Evolutionary conservation across 2,329 filamentous ascomycete species (phyloP), one percentile per base, ranked within the genome.

Genomic region (Aspergillus terreus): DNA sequence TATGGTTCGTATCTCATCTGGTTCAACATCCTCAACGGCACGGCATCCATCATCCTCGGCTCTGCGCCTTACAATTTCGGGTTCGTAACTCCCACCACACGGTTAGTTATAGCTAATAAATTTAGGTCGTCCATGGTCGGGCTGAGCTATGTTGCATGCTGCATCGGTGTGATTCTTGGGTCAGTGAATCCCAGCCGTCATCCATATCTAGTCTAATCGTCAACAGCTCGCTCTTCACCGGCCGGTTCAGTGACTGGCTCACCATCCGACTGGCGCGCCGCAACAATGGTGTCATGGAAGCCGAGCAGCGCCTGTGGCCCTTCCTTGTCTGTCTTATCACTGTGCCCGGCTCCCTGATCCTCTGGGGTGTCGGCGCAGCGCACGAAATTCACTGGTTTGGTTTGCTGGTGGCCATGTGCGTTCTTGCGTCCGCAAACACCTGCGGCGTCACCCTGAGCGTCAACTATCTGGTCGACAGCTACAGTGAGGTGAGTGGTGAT

Each of bases 361-460:
- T 74, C 5, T 74, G 69, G 67, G 71, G 74, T 14, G 71, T 76
- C 0, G 71, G 71, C 4, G 73, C 74, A 4, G 71, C 71, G 0
- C 71, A 74, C 45, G 64, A 70, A 15, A 53, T 75, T 0, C 72
- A 70, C 53, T 74, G 73, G 66, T 69, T 76, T 41, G 70, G 73
- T 1, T 61, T 75, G 4, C 63, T 74, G 17, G 68, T 74, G 21
- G 72, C 70, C 2, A 75, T 76, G 71, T 70, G 66, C 49, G 60
- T 73, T 32, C 64, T 75, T 25, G 72, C 72, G 2, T 70, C 72
- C 51, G 67, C 69, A 12, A 69, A 67, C 49, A 66, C 69, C 2
- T 64, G 62, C 17, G 71, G 71, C 1, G 63, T 71, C 17, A 69
- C 70, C 0, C 59, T 73, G 15, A 70, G 67, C 42, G 64, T 74